Evolutionary conservation across 2,329 filamentous ascomycete species (phyloP).

Genomic region (Cladosporium oxysporum): DNA sequence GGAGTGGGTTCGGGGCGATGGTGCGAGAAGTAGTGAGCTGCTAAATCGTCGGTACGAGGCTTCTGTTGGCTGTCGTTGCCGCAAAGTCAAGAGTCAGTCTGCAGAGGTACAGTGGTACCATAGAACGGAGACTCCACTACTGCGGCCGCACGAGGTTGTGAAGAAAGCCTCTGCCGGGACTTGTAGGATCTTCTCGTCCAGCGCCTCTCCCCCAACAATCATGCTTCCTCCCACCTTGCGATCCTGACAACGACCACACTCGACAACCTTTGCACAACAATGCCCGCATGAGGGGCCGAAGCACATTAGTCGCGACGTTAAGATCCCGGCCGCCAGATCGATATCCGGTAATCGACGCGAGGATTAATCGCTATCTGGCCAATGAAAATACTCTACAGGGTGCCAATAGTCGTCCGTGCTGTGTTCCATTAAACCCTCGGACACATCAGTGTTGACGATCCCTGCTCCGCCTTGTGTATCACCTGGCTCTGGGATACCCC

Average conservation of each 20-base stretch:
- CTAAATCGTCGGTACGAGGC: constrained; percentile 9
- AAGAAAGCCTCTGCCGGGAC: constrained; percentile 8
- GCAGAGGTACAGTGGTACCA: neutral
- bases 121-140: neutral
- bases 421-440: neutral
- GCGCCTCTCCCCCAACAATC: neutral
- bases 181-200: neutral
- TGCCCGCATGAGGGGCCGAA: constrained; percentile 6
- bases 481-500: neutral
- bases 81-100: constrained; percentile 2
- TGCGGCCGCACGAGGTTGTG: constrained; percentile 3
- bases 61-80: constrained; percentile 5
- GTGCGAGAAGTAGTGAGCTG: constrained; percentile 16
- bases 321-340: neutral
- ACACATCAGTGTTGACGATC: neutral
- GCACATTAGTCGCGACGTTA: neutral
- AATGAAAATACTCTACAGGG: neutral
- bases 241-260: neutral
- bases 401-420: neutral
- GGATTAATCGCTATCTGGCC: neutral
- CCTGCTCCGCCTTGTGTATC: neutral
- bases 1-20: constrained; percentile 2
- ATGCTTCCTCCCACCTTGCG: neutral
- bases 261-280: neutral
- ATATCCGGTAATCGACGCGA: neutral